Evolutionary conservation across 768 basidiomycete species (phyloP), one percentile per base, ranked within the genome.

Genomic region (Boletales sp.): DNA sequence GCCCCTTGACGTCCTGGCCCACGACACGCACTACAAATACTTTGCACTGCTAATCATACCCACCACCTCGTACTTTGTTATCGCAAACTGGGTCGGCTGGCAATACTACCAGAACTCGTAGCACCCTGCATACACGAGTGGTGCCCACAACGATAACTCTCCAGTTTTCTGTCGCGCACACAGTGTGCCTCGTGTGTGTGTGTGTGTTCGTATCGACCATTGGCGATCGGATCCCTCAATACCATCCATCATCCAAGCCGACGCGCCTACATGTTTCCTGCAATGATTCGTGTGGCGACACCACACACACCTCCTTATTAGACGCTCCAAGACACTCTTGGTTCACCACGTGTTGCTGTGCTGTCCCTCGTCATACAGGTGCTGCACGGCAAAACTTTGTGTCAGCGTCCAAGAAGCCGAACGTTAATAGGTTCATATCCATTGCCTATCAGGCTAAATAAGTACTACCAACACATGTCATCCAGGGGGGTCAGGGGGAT

Each of bases 71-170:
- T 94, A 91, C 70, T 95, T 94, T 67, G 88, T 92, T 46, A 98
- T 98, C 60, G 92, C 93, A 37, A 97, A 97, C 62, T 98, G 95
- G 95, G 90, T 95, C 35, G 94, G 94, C 37, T 97, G 94, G 93
- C 93, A 97, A 68, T 96, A 92, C 68, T 97, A 91, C 65, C 83
- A 88, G 39, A 93, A 94, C 67, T 91, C 92, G 11, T 94, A 68
- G 81, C 15, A 37, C 44, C 50, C 49, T 37, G 39, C 25, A 25
- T 13, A 48, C 54, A 53, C 51, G 54, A 28, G 25, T 28, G 25
- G 25, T 7, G 25, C 25, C 25, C 25, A 28, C 25, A 28, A 28
- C 25, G 25, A 28, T 7, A 5, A 28, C 25, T 28, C 25, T 28
- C 25, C 25, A 28, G 5, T 28, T 4, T 28, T 5, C 7, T 28